Conservation (phyloP, 164 flowering plant genomes). For the Macadamia tetraphylla region DNA sequence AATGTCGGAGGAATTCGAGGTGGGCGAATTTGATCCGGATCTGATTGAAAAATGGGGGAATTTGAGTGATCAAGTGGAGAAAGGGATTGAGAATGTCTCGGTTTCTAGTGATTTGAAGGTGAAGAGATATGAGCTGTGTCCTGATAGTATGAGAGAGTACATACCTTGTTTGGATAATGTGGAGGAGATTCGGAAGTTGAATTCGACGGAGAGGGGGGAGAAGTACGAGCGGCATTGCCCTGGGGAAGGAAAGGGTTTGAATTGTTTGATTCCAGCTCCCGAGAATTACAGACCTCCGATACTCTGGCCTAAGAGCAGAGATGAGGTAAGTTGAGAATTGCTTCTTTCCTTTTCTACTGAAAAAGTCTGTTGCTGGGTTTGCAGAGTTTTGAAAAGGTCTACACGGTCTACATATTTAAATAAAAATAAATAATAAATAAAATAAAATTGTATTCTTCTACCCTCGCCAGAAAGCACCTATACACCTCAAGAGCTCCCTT, state of each 20-base stretch:
- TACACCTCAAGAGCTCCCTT: no score
- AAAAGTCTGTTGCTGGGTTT: neutral
- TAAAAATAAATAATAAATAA: neutral
- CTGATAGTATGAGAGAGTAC: conserved; percentile 57
- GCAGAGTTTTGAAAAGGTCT: neutral
- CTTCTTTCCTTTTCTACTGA: neutral
- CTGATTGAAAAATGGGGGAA: conserved; percentile 51
- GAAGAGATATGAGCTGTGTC: conserved; percentile 48
- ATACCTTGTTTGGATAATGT: conserved; percentile 76
- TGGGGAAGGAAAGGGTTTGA: conserved; percentile 36
- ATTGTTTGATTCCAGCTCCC: conserved; percentile 86
- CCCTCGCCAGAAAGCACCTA: no score
- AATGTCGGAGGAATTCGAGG: conserved; percentile 40
- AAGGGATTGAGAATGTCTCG: conserved; percentile 8
- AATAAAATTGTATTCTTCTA: no score
- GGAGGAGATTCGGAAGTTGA: conserved; percentile 48
- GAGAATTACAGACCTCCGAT: conserved; percentile 57
- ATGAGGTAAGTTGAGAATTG: neutral
- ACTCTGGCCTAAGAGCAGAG: conserved; percentile 58
- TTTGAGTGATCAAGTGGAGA: conserved; percentile 22
- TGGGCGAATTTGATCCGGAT: conserved; percentile 55
- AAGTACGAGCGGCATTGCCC: conserved; percentile 86
- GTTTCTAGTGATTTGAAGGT: conserved; percentile 27
- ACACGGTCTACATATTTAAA: neutral
- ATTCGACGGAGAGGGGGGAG: conserved; percentile 62